A percentile compares a stretch with the other conserved stretches of the same genome.
phyloP scores from a whole-genome alignment of 345 rosid genomes.

The Turritis glabra region DNA sequence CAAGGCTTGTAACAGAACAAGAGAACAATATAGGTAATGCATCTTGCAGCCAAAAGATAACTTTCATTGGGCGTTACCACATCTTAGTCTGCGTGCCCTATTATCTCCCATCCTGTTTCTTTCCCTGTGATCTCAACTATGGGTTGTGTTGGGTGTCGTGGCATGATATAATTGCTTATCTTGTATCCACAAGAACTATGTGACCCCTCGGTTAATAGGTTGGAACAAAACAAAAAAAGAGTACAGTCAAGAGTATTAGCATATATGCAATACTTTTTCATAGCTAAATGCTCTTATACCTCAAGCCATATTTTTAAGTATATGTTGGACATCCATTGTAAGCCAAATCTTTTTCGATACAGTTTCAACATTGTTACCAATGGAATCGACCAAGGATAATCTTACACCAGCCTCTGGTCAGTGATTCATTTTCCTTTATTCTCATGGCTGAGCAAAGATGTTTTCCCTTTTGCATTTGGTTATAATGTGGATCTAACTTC shows the following conservation, averaged over 20 bases:
- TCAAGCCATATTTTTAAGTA: not conserved
- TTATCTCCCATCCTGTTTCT: not conserved
- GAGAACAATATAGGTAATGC: constrained; percentile 50
- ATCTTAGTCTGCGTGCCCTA: not conserved
- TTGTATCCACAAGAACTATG: constrained; percentile 10
- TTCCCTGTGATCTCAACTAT: not conserved
- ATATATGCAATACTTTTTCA: not conserved
- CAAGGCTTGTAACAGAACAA: constrained; percentile 42
- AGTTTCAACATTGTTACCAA: constrained; percentile 33
- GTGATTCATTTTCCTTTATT: constrained; percentile 25
- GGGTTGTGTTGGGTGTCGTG: constrained; percentile 5
- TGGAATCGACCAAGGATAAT: constrained; percentile 24
- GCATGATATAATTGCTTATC: constrained; percentile 7
- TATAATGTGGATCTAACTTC: constrained; percentile 22
- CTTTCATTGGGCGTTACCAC: not conserved
- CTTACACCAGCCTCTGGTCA: constrained; percentile 27
- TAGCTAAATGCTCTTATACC: not conserved
- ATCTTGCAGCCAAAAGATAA: constrained; percentile 31
- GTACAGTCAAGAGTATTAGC: not conserved
- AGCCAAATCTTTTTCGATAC: constrained; percentile 21
- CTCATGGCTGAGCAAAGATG: not conserved
- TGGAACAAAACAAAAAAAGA: not conserved
- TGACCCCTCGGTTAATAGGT: constrained; percentile 1
- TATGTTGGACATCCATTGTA: constrained; percentile 2
- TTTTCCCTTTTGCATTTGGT: constrained; percentile 10